These are phyloP conservation scores for Aspergillus sp. DNA, from an alignment of 2,329 filamentous ascomycete species.

Conservation along the genomic window DNA sequence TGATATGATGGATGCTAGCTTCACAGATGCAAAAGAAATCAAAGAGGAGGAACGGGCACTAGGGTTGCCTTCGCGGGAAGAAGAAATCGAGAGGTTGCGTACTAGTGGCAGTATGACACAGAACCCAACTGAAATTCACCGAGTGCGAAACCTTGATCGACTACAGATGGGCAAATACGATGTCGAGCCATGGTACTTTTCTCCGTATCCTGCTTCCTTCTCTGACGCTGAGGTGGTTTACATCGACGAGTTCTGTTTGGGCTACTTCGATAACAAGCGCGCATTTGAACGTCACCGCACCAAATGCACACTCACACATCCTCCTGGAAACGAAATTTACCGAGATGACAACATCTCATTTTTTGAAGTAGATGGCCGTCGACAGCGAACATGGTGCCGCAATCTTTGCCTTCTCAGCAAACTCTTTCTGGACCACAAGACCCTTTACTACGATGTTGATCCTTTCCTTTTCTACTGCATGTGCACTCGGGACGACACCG, in stretches of 20 bases:
- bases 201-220: constrained; percentile 88
- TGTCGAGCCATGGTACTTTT: constrained; percentile 98
- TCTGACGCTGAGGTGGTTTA: constrained; percentile 86
- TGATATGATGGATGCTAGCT: constrained; percentile 43
- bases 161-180: constrained; percentile 92
- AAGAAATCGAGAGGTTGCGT: constrained; percentile 93
- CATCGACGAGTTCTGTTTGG: constrained; percentile 96
- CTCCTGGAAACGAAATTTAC: constrained; percentile 97
- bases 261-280: constrained; percentile 81
- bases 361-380: constrained; percentile 95
- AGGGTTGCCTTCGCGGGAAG: constrained; percentile 63
- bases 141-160: constrained; percentile 90
- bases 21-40: constrained; percentile 24
- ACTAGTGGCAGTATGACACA: constrained; percentile 98
- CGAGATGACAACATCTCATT: constrained; percentile 87
- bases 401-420: constrained; percentile 96
- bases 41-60: constrained; percentile 41
- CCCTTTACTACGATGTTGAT: constrained; percentile 95
- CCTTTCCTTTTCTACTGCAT: constrained; percentile 97
- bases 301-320: constrained; percentile 89
- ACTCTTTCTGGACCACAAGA: constrained; percentile 97
- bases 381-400: constrained; percentile 97
- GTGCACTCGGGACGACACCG: constrained; percentile 86
- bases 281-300: constrained; percentile 81
- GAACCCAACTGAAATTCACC: constrained; percentile 93